Percentiles rank a stretch among this genome's conserved stretches.
phyloP scores from a whole-genome alignment of 208 protist species.

The Naegleria lovaniensis region DNA sequence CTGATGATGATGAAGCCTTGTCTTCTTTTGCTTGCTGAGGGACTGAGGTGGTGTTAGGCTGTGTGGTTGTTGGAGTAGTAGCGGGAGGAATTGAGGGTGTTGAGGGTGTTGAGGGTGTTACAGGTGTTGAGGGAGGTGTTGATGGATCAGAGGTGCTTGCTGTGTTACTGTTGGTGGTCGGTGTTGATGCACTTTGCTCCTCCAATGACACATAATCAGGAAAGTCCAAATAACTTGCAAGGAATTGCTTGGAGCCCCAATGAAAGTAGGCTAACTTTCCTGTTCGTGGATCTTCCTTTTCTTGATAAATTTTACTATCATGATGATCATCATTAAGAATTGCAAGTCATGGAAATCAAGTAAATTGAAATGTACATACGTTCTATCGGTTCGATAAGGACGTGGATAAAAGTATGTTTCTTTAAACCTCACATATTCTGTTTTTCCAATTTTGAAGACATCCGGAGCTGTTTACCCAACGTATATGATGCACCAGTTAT shows the following conservation, averaged over 20 bases:
- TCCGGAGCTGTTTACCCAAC: not conserved
- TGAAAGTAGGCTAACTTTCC: not conserved
- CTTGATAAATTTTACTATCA: slow-evolving; percentile 1
- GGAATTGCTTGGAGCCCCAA: not conserved
- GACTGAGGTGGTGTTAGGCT: not conserved
- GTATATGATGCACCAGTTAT: too few species aligned
- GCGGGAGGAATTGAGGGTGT: not conserved
- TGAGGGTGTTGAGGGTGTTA: not conserved
- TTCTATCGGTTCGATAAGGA: not conserved
- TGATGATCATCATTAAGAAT: not conserved
- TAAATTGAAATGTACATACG: not conserved
- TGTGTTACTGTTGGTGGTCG: not conserved
- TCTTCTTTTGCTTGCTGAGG: not conserved
- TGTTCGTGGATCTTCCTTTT: not conserved
- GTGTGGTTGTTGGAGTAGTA: not conserved
- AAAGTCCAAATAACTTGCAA: not conserved
- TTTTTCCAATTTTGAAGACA: not conserved
- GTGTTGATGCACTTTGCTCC: not conserved
- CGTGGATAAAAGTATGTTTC: not conserved
- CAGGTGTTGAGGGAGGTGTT: not conserved
- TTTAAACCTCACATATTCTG: not conserved
- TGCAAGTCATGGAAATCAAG: not conserved
- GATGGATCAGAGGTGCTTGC: not conserved
- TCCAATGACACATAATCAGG: not conserved
- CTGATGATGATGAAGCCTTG: not conserved